phyloP scores from a whole-genome alignment of 192 early-diverging fungal genomes.

The Geranomyces variabilis region DNA sequence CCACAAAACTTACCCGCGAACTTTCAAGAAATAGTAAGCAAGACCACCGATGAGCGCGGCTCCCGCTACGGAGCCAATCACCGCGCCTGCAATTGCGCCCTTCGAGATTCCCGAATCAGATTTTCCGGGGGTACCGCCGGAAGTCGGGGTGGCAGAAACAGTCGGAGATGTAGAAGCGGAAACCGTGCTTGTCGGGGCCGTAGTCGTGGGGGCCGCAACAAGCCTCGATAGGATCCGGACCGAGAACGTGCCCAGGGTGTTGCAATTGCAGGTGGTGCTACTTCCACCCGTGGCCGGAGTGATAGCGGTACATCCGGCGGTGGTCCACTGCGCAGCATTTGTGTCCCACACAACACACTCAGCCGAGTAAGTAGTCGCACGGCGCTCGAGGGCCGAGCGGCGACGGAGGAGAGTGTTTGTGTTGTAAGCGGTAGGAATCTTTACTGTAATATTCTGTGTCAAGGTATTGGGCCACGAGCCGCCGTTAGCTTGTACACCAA shows the following conservation, averaged over 20 bases:
- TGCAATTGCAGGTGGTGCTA: background rate
- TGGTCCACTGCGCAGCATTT: background rate
- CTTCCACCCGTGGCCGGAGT: background rate
- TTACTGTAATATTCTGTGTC: background rate
- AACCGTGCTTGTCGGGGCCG: background rate
- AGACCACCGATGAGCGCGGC: conserved; percentile 4
- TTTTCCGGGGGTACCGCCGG: background rate
- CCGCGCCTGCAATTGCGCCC: conserved; percentile 18
- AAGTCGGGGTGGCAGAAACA: too few relatives aligned
- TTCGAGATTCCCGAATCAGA: background rate
- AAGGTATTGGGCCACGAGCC: background rate
- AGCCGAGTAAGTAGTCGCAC: background rate
- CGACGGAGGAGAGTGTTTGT: background rate
- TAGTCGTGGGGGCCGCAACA: background rate
- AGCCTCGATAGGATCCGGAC: background rate
- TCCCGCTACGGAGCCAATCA: conserved; percentile 11
- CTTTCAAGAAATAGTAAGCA: conserved; percentile 18
- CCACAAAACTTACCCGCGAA: too few relatives aligned
- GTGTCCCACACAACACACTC: background rate
- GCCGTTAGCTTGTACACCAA: background rate
- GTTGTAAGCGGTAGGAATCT: background rate
- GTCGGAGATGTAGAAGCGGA: background rate
- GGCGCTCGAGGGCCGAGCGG: conserved; percentile 7
- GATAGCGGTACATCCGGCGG: background rate
- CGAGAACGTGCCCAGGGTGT: background rate